These are phyloP conservation scores for Geranium brycei DNA, from an alignment of 345 rosid genomes.

Conservation along the genomic window DNA sequence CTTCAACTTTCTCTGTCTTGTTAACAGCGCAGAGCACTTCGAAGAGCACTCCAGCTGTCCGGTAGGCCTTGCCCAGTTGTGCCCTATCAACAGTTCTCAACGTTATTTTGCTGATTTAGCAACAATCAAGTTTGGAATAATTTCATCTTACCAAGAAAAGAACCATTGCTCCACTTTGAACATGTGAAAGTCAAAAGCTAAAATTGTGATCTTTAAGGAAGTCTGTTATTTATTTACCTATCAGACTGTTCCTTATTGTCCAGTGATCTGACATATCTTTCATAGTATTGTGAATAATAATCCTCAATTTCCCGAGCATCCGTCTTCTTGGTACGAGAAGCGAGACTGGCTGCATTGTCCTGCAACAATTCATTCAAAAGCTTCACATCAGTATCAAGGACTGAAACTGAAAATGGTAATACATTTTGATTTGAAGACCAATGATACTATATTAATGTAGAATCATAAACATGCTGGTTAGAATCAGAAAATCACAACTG, in stretches of 20 bases:
- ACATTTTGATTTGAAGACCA: too few species aligned
- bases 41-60: constrained; percentile 94
- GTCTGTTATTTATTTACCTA: constrained; percentile 28
- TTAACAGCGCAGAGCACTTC: constrained; percentile 97
- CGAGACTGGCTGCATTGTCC: constrained; percentile 94
- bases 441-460: too few species aligned
- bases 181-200: not conserved
- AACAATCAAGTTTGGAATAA: too few species aligned
- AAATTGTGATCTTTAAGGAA: not conserved
- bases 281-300: constrained; percentile 86
- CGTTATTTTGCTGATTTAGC: too few species aligned
- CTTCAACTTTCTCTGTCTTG: constrained; percentile 95
- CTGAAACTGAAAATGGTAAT: too few species aligned
- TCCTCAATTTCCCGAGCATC: constrained; percentile 93
- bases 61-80: constrained; percentile 98
- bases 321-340: constrained; percentile 83
- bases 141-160: too few species aligned
- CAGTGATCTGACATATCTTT: constrained; percentile 77
- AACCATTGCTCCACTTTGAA: too few species aligned
- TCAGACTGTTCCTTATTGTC: constrained; percentile 95
- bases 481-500: too few species aligned
- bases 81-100: constrained; percentile 43
- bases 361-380: constrained; percentile 10
- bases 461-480: too few species aligned
- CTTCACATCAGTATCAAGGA: too few species aligned